Base-by-base conservation (phyloP, 2,329 filamentous ascomycete species). In the Penicillium italicum region DNA sequence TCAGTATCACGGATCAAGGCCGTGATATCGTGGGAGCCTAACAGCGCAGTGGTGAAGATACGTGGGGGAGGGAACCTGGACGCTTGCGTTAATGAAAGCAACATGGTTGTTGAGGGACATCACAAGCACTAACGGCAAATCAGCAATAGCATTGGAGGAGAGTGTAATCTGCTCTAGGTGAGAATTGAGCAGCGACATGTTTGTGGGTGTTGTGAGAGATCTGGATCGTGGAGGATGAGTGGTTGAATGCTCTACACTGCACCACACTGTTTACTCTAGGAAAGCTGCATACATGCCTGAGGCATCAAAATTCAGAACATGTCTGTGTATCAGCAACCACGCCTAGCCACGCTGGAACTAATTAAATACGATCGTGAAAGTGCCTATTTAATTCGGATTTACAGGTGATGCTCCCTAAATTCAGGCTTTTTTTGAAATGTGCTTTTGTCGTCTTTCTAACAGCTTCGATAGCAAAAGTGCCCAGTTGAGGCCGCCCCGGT, bases 1-100 rank as follows among this genome's bases (percentile, higher is more conserved):
- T 99, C 94, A 4, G 93, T 97, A 72, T 99, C 94, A 58, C 94
- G 89, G 68, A 99, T 97, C 45, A 99, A 79, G 12, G 90, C 85
- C 4, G 94, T 97, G 65, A 99, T 97, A 73, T 99, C 94, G 73
- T 92, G 87, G 63, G 86, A 86, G 54, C 88, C 86, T 46, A 97
- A 85, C 37, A 99, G 82, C 33, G 94, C 91, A 72, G 96, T 97
- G 64, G 92, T 94, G 77, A 97, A 99, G 69, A 94, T 91, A 68
- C 90, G 95, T n/a, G 93, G 90, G 2, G 85, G 85, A 38, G 90
- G 90, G 66, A 97, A 97, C 33, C 91, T 95, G 69, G 43, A 47
- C 24, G 57, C 41, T 53, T 47, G 34, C 10, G 57, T 62, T 53
- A 60, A 57, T 18, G 14, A 36, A 24, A 30, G 24, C 33, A 41